These are phyloP conservation scores for Hyphopichia wangnamkhiaoensis DNA, from an alignment of 1,139 yeast genomes.

Conservation along the genomic window DNA sequence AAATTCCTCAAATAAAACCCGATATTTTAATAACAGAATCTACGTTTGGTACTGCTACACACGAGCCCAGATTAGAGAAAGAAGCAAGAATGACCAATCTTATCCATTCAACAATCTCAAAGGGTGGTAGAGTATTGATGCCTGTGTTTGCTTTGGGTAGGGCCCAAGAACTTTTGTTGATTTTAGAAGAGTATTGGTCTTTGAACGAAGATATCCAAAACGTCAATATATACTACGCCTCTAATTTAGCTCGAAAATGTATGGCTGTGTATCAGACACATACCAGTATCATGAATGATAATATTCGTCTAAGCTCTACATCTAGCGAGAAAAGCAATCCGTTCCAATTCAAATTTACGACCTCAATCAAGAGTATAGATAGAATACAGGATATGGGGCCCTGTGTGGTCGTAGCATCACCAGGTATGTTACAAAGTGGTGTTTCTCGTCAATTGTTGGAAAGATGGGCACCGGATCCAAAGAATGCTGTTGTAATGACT, in stretches of 20 bases:
- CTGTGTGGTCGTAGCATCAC: conserved; percentile 93
- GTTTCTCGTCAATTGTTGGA: conserved; percentile 88
- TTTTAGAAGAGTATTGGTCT: conserved; percentile 94
- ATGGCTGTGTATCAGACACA: conserved; percentile 96
- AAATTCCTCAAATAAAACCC: conserved; percentile 86
- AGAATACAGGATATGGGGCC: conserved; percentile 92
- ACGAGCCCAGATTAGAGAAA: conserved; percentile 84
- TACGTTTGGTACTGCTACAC: conserved; percentile 97
- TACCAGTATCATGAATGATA: conserved; percentile 52
- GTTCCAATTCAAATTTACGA: conserved; percentile 83
- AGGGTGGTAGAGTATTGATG: conserved; percentile 89
- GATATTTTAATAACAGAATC: conserved; percentile 92
- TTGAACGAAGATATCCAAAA: conserved; percentile 79
- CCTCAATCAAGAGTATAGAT: conserved; percentile 77
- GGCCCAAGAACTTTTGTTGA: conserved; percentile 88
- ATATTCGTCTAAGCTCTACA: conserved; percentile 67
- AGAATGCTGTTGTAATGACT: conserved; percentile 82
- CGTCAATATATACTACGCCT: conserved; percentile 85
- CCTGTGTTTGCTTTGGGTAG: conserved; percentile 97
- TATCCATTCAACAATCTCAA: conserved; percentile 79
- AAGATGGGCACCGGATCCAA: conserved; percentile 96
- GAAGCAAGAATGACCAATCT: conserved; percentile 78
- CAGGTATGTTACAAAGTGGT: conserved; percentile 98
- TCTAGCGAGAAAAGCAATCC: conserved; percentile 59
- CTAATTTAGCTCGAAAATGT: conserved; percentile 91